A percentile compares a stretch with the other conserved stretches of the same genome.
Conservation (phyloP, 768 basidiomycete genomes). For the Hypholoma sublateritium region DNA sequence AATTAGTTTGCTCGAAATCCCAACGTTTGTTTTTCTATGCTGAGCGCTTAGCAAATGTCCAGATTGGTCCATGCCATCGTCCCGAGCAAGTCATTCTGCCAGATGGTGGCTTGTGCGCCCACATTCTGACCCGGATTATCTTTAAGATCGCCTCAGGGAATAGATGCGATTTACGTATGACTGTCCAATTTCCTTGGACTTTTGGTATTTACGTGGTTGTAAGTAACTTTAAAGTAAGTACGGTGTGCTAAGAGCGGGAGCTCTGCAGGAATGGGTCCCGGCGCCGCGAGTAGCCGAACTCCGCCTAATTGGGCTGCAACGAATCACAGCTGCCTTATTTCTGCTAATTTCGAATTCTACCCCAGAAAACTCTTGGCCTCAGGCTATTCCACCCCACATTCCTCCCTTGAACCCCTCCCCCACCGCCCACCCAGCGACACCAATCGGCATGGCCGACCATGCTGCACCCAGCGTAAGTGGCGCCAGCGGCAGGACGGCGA, state of each 20-base stretch:
- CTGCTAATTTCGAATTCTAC: neutral
- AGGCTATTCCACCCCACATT: neutral
- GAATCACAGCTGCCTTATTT: neutral
- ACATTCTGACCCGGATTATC: no score
- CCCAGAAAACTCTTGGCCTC: neutral
- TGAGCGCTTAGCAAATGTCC: no score
- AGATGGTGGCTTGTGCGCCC: no score
- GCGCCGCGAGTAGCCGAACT: neutral
- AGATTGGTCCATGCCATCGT: no score
- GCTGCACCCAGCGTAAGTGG: neutral
- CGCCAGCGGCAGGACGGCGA: constrained; percentile 3
- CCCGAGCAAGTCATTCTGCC: no score
- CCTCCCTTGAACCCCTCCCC: neutral
- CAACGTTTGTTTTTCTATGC: neutral
- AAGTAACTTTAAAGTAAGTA: no score
- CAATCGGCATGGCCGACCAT: neutral
- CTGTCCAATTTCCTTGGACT: no score
- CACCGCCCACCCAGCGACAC: neutral
- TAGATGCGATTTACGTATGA: no score
- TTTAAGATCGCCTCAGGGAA: no score
- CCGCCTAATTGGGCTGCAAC: neutral
- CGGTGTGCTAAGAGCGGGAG: neutral
- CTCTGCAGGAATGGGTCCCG: neutral
- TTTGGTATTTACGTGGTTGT: no score
- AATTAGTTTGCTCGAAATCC: neutral